Evolutionary conservation across 257 asterid species (phyloP).

Genomic region (Ocimum tenuiflorum): DNA sequence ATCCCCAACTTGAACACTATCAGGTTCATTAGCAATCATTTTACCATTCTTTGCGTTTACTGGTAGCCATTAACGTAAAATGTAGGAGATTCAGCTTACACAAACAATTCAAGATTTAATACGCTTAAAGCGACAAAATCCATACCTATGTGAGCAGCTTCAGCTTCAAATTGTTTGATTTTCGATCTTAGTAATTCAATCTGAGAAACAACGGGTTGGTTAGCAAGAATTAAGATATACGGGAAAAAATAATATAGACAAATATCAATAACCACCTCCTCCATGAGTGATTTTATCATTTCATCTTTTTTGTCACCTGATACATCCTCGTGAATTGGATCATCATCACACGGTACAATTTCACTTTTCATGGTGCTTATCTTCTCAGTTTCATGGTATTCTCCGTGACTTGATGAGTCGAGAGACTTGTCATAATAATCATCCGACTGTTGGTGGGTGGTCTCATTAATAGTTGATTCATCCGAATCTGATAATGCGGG

Average conservation of each 20-base stretch:
- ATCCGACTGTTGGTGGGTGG: constrained; percentile 30
- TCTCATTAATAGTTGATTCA: constrained; percentile 38
- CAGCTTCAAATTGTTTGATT: constrained; percentile 48
- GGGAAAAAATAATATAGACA: not conserved
- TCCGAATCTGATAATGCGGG: constrained; percentile 56
- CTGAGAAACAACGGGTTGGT: constrained; percentile 35
- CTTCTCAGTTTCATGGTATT: constrained; percentile 15
- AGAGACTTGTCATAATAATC: constrained; percentile 27
- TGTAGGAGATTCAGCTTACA: constrained; percentile 7
- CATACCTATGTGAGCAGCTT: constrained; percentile 41
- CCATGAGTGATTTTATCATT: constrained; percentile 38
- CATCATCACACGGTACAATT: constrained; percentile 32
- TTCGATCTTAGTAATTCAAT: constrained; percentile 53
- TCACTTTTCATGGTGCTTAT: constrained; percentile 26
- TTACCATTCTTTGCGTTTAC: constrained; percentile 10
- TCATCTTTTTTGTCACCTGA: constrained; percentile 37
- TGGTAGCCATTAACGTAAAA: constrained; percentile 28
- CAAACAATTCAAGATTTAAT: not conserved
- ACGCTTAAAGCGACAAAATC: not conserved
- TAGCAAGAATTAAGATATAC: constrained; percentile 17
- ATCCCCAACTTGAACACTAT: constrained; percentile 28
- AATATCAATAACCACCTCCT: constrained; percentile 52
- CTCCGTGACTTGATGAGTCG: constrained; percentile 16
- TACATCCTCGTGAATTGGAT: constrained; percentile 28
- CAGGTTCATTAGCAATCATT: constrained; percentile 16